Percentiles rank a stretch among this genome's conserved stretches.
Conservation (phyloP, 371 early-diverging fungal genomes). For the Mucor circinelloides region DNA sequence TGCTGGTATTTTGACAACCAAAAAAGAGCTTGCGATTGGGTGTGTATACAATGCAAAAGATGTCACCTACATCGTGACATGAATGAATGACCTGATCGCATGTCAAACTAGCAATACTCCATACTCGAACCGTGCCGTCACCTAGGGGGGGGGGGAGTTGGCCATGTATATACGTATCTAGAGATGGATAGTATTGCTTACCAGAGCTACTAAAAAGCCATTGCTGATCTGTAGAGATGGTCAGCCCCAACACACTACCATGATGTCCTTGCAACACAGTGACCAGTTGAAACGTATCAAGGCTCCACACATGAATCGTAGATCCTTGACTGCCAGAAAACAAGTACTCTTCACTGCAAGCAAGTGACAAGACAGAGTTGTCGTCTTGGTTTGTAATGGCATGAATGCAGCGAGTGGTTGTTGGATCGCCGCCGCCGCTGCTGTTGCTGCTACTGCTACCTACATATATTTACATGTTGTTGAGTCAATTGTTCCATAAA, state of each 20-base stretch:
- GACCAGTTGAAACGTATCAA: constrained; percentile 61
- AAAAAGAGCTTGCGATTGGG: constrained; percentile 59
- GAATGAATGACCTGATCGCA: constrained; percentile 69
- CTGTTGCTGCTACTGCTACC: not conserved
- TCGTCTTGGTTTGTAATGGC: constrained; percentile 66
- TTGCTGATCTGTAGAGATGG: constrained; percentile 52
- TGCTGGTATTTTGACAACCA: constrained; percentile 82
- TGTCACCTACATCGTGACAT: constrained; percentile 76
- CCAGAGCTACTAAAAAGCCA: constrained; percentile 75
- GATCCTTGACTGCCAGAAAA: constrained; percentile 78
- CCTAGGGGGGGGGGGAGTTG: constrained; percentile 29
- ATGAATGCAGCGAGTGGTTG: constrained; percentile 49
- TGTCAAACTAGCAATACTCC: constrained; percentile 63
- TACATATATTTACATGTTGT: not conserved
- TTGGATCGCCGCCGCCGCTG: not conserved
- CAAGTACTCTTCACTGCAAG: constrained; percentile 57
- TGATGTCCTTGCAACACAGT: constrained; percentile 65
- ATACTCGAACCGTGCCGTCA: constrained; percentile 73
- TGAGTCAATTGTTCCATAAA: not conserved
- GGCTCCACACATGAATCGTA: constrained; percentile 70
- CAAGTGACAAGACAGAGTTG: constrained; percentile 70
- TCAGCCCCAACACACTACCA: constrained; percentile 67
- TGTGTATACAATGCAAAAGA: constrained; percentile 70
- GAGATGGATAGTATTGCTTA: constrained; percentile 7
- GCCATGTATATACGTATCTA: too few species aligned